Conservation (phyloP, 106 monocot species). For the Dendrobium huoshanense region DNA sequence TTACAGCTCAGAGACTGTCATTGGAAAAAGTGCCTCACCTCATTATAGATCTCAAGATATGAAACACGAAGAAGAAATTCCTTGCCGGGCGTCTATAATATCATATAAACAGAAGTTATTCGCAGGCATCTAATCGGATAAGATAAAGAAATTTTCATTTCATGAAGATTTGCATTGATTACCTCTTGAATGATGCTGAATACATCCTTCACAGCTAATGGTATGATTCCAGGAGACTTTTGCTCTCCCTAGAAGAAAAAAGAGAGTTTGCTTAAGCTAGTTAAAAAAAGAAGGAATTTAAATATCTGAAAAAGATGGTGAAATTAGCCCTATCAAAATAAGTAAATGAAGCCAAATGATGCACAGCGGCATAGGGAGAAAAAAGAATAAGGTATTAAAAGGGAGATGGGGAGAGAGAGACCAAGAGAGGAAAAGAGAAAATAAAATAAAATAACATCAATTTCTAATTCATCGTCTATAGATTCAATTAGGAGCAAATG, state of each 20-base stretch:
- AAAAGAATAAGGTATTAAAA: neutral
- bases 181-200: conserved; percentile 99
- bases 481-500: neutral
- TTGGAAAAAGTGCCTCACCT: conserved; percentile 39
- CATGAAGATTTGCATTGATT: conserved; percentile 11
- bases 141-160: neutral
- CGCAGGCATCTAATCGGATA: neutral
- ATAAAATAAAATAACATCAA: neutral
- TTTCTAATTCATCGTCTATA: neutral
- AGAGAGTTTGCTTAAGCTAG: neutral
- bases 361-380: neutral
- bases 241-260: conserved; percentile 76
- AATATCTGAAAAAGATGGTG: neutral
- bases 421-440: no score
- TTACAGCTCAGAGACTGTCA: no score
- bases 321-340: neutral
- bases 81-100: conserved; percentile 65
- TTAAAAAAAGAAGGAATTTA: neutral
- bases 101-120: conserved; percentile 5
- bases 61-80: conserved; percentile 99
- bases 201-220: conserved; percentile 92
- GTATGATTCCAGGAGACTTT: conserved; percentile 97
- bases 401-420: neutral
- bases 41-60: conserved; percentile 98
- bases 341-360: neutral